Evolutionary conservation across 23 red algal genomes (phyloP), one percentile per base, ranked within the genome.

Genomic region (Rhodosorus marinus): DNA sequence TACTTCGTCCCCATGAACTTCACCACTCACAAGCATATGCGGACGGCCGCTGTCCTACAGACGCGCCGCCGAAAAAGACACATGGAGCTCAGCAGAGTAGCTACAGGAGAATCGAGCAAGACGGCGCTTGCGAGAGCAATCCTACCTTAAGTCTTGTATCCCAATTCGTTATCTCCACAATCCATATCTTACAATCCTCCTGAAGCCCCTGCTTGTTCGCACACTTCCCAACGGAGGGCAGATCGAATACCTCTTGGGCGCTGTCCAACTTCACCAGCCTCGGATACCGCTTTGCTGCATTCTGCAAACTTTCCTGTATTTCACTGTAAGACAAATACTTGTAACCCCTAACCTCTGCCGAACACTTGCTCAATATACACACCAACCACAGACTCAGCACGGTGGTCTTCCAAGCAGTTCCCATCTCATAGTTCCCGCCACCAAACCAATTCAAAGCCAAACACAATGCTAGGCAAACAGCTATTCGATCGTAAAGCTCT

Each of bases 1-100:
- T 0, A 61, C 68, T 57, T 95, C 88, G 48, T 95, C 57, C 4
- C 88, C 88, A 60, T 95, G 88, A 14, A 95, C 24, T 22, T 55
- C 66, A 29, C 88, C 88, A 20, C 69, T 77, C 1, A 95, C 46
- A 5, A 95, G 41, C 31, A 83, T 32, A 46, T 78, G 60, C n/a
- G 88, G 88, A 0, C 72, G 70, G 5, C 28, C 29, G 3, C 68
- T 51, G 17, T 80, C 60, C 38, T 43, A 17, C 38, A 17, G 17
- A 1, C n/a, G 29, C 1, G 55, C 36, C 17, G 55, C 61, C n/a
- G n/a, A 14, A 54, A 25, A n/a, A 86, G 56, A 4, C 62, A 65
- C 3, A 58, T 17, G 1, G 41, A 56, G 47, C 69, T 64, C 15
- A 48, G 57, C 6, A 69, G 54, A 28, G 49, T 24, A 25, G 47